phyloP scores from a whole-genome alignment of 1,139 yeast genomes.

The Pneumocystis carinii region DNA sequence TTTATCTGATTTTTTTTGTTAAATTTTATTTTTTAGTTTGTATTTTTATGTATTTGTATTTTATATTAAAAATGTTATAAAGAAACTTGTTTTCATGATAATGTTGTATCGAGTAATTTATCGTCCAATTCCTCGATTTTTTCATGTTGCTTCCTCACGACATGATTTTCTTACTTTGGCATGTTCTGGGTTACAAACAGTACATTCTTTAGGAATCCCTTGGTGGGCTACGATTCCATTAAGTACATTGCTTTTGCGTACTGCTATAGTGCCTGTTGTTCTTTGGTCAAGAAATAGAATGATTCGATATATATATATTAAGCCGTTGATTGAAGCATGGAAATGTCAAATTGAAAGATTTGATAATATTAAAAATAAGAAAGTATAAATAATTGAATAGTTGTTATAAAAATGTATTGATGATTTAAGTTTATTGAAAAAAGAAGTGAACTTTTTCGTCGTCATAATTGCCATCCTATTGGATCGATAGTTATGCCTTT shows the following conservation, averaged over 20 bases:
- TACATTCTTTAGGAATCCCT: not conserved
- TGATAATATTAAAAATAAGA: not conserved
- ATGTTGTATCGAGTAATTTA: not conserved
- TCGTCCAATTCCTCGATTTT: not conserved
- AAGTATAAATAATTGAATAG: not conserved
- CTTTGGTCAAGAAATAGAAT: slow-evolving; percentile 2
- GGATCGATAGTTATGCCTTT: not conserved
- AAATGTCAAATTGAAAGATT: not conserved
- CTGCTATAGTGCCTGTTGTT: not conserved
- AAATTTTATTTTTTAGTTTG: not conserved
- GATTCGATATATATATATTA: not conserved
- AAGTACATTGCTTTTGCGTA: not conserved
- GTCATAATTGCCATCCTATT: not conserved
- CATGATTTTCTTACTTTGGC: not conserved
- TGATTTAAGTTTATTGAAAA: not conserved
- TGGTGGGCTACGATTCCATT: not conserved
- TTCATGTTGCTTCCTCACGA: not conserved
- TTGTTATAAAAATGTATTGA: not conserved
- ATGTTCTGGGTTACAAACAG: not conserved
- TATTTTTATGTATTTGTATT: too few relatives aligned
- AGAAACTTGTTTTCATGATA: not conserved
- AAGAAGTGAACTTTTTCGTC: not conserved
- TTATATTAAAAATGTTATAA: too few relatives aligned
- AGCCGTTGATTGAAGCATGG: not conserved
- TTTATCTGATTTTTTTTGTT: not conserved